Conservation (phyloP, 805 yeast species). For the Yarrowia sp. region DNA sequence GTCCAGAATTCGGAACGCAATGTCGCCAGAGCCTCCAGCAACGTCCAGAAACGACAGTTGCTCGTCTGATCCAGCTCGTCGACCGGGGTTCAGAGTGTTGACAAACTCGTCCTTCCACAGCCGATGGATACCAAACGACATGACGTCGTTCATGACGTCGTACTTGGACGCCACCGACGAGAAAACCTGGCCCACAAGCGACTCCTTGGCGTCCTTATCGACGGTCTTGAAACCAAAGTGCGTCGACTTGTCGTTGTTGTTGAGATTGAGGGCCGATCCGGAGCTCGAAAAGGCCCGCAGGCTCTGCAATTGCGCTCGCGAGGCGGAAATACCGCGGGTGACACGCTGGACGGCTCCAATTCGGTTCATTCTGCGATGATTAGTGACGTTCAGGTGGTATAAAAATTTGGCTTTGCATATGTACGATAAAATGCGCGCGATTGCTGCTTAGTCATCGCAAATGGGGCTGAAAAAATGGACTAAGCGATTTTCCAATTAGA, state of each 20-base stretch:
- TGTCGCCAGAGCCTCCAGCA: constrained; percentile 99
- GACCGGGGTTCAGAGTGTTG: constrained; percentile 87
- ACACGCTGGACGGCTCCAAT: constrained; percentile 24
- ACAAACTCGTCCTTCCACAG: constrained; percentile 94
- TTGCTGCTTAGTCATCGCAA: constrained; percentile 18
- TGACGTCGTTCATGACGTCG: constrained; percentile 97
- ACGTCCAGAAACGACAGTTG: constrained; percentile 92
- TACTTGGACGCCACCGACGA: constrained; percentile 93
- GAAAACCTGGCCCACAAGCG: constrained; percentile 75
- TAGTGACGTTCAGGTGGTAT: constrained; percentile 7
- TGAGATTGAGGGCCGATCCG: background rate
- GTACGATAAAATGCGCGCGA: constrained; percentile 9
- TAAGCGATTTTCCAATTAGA: too few relatives aligned
- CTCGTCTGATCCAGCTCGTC: constrained; percentile 76
- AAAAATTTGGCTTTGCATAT: constrained; percentile 15
- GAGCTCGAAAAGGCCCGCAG: constrained; percentile 25
- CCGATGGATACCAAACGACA: constrained; percentile 95
- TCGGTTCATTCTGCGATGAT: constrained; percentile 14
- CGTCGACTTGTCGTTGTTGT: constrained; percentile 53
- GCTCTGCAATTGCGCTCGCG: background rate
- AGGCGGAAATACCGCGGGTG: constrained; percentile 3
- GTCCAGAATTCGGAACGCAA: constrained; percentile 92
- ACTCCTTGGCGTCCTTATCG: constrained; percentile 78
- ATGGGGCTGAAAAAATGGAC: background rate
- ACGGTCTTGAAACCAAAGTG: constrained; percentile 93